These are phyloP conservation scores for Piloderma croceum DNA, from an alignment of 768 basidiomycete species.

Conservation along the genomic window DNA sequence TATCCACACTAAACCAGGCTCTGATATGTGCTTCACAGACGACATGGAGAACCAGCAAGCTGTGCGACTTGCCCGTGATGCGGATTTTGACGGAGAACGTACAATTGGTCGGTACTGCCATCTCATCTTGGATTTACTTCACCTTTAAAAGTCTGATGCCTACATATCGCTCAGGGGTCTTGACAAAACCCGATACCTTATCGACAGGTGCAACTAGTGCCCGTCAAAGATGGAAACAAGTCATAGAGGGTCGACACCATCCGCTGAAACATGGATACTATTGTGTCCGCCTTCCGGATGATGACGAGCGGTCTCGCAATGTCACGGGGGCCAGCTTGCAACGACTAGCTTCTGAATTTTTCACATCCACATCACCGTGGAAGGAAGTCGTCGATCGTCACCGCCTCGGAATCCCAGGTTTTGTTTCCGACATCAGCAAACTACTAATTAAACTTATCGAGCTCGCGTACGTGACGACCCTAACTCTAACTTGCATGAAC, in stretches of 20 bases:
- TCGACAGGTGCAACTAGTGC: conserved; percentile 35
- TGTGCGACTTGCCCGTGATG: conserved; percentile 44
- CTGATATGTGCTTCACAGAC: conserved; percentile 32
- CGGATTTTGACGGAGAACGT: conserved; percentile 48
- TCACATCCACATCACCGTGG: conserved; percentile 50
- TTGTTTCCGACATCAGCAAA: conserved; percentile 47
- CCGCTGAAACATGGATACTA: conserved; percentile 54
- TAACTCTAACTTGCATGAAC: not conserved
- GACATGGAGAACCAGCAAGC: conserved; percentile 66
- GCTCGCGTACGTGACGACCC: conserved; percentile 36
- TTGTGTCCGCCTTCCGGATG: conserved; percentile 61
- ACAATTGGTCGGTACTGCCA: too few relatives aligned
- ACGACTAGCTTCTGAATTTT: conserved; percentile 37
- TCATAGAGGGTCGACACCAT: conserved; percentile 45
- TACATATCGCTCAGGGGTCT: conserved; percentile 48
- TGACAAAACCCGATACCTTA: conserved; percentile 66
- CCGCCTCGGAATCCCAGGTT: conserved; percentile 51
- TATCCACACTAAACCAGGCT: not conserved
- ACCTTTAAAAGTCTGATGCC: not conserved
- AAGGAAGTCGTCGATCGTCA: conserved; percentile 34
- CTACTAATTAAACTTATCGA: conserved; percentile 51
- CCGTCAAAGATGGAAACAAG: conserved; percentile 42
- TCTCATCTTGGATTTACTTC: conserved; percentile 3
- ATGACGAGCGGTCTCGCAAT: conserved; percentile 39
- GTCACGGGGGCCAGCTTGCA: conserved; percentile 35